Evolutionary conservation across 352 stramenopile genomes (phyloP), one percentile per base, ranked within the genome.

Genomic region (Phytophthora pini): DNA sequence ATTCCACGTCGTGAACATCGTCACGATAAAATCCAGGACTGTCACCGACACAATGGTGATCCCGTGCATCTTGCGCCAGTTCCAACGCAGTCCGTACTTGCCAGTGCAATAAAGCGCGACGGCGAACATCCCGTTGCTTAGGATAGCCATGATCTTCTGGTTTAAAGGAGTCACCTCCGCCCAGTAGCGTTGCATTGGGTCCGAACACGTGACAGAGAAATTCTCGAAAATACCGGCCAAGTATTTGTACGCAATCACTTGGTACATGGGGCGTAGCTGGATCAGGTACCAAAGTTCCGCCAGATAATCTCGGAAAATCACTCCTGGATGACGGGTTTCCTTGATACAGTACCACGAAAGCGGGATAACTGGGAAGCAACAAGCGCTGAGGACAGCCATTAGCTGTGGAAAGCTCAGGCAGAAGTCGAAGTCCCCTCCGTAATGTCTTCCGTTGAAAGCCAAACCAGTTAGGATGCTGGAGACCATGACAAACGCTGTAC

Each of bases 361-460:
- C 13, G 75, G 71, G 15, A 85, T 72, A 17, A 85, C 57, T 7
- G 73, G 71, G 10, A 73, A 59, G n/a, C 57, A 63, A 27, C 47
- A 78, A 20, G 80, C 61, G 7, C 58, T 68, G 12, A 80, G 58
- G 39, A 82, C 76, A 0, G 73, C 26, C 76, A 84, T 82, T 0
- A 81, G 44, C 34, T 70, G 50, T 1, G 72, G 67, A 53, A 84
- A 82, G 22, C 55, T 68, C 2, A 84, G 50, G 31, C 61, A 80
- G 51, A 82, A 84, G 52, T 79, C 54, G 13, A 88, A 82, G 40
- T 72, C 50, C 7, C 78, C 76, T 8, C 76, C 76, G 41, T 84
- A 87, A 13, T 83, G 43, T 13, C 69, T 56, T 13, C 73, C 73
- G 60, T 87, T 87, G 68, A 84, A 80, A 2, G 61, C 56, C 17